A percentile compares a stretch with the other conserved stretches of the same genome.
phyloP scores from a whole-genome alignment of 164 flowering plant species.

The Vitis riparia region DNA sequence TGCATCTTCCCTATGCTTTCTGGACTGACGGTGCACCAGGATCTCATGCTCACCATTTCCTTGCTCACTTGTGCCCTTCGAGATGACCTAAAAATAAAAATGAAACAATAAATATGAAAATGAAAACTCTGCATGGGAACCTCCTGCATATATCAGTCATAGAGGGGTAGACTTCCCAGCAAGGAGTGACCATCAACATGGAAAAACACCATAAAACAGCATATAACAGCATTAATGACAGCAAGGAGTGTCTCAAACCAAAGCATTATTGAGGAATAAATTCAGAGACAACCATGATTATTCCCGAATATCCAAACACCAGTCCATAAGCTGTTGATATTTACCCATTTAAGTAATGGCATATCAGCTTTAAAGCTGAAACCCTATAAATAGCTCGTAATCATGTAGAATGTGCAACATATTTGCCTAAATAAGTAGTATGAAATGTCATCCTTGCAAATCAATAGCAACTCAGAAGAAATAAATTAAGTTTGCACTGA shows the following conservation, averaged over 20 bases:
- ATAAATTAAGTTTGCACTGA: neutral
- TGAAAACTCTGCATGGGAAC: slow-evolving; percentile 20
- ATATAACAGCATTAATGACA: neutral
- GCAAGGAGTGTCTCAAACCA: neutral
- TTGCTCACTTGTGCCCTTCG: slow-evolving; percentile 29
- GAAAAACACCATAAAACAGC: neutral
- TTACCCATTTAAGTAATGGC: neutral
- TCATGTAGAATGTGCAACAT: neutral
- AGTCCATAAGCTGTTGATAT: neutral
- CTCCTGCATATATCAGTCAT: neutral
- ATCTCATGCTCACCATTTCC: slow-evolving; percentile 30
- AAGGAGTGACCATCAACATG: neutral
- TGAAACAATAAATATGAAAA: slow-evolving; percentile 8
- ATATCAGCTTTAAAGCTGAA: neutral
- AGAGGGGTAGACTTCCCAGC: neutral
- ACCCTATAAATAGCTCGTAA: neutral
- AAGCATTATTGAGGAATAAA: neutral
- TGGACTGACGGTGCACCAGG: slow-evolving; percentile 30
- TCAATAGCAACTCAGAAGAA: neutral
- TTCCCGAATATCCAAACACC: neutral
- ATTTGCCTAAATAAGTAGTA: neutral
- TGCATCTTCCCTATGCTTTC: slow-evolving; percentile 61
- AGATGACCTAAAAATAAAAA: slow-evolving; percentile 23
- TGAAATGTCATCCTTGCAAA: neutral
- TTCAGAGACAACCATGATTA: too few species aligned